Evolutionary conservation across 1,284 basidiomycete species (phyloP).

Genomic region (Serendipita sp.): DNA sequence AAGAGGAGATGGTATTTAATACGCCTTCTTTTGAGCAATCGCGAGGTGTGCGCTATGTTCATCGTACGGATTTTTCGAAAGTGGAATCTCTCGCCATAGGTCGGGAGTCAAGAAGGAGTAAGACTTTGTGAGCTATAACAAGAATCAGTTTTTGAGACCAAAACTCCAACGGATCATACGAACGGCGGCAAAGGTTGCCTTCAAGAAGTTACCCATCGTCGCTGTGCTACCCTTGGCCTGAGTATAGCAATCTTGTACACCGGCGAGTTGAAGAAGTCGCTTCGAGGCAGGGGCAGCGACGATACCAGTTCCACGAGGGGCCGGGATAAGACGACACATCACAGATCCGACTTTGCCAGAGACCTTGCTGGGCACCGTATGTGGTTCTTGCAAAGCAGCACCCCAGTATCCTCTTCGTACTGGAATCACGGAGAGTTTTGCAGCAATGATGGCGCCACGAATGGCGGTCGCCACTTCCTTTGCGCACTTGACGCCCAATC

Average conservation of each 20-base stretch:
- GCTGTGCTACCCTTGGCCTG: conserved; percentile 96
- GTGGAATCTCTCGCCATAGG: conserved; percentile 90
- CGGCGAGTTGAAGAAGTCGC: conserved; percentile 93
- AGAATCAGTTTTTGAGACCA: neutral
- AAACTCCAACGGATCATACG: conserved; percentile 21
- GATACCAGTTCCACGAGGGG: conserved; percentile 97
- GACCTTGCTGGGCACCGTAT: conserved; percentile 98
- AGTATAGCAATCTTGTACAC: conserved; percentile 92
- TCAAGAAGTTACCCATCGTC: conserved; percentile 99
- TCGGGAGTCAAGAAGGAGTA: conserved; percentile 96
- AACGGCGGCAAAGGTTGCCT: conserved; percentile 93
- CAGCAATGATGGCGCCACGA: conserved; percentile 95
- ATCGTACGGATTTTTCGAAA: conserved; percentile 82
- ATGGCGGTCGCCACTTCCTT: conserved; percentile 99
- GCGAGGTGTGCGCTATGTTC: conserved; percentile 81
- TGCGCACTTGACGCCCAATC: conserved; percentile 98
- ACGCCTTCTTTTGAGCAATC: conserved; percentile 64
- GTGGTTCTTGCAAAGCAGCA: conserved; percentile 93
- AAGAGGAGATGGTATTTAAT: conserved; percentile 33
- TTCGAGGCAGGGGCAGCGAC: conserved; percentile 97
- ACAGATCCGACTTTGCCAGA: conserved; percentile 98
- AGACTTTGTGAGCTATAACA: conserved; percentile 79
- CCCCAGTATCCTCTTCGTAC: conserved; percentile 99
- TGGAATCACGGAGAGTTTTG: conserved; percentile 89
- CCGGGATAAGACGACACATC: conserved; percentile 98